A percentile compares a stretch with the other conserved stretches of the same genome.
phyloP scores from a whole-genome alignment of 208 protist genomes.

The Porcisia deanei region DNA sequence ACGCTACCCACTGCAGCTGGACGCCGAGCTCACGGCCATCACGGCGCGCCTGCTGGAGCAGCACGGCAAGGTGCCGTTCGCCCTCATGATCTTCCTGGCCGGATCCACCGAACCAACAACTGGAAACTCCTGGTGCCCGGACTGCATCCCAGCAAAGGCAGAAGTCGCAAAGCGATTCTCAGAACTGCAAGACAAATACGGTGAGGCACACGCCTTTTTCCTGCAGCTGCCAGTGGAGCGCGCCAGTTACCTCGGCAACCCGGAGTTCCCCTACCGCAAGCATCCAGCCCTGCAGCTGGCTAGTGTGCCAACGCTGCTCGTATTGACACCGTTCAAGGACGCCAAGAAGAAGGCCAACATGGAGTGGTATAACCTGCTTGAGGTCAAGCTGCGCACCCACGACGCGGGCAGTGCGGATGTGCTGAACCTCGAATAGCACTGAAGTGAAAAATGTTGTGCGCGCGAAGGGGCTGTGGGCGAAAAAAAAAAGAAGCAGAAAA shows the following conservation, averaged over 20 bases:
- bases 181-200: constrained; percentile 38
- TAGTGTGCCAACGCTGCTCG: constrained; percentile 55
- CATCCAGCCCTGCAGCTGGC: constrained; percentile 49
- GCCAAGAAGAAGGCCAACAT: constrained; percentile 25
- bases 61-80: constrained; percentile 20
- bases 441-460: neutral
- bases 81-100: constrained; percentile 60
- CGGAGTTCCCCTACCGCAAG: constrained; percentile 57
- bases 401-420: constrained; percentile 23
- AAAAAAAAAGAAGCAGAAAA: neutral
- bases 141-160: constrained; percentile 61
- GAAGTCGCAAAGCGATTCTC: constrained; percentile 43
- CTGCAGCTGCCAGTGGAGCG: constrained; percentile 69
- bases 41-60: constrained; percentile 25
- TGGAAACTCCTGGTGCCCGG: constrained; percentile 76
- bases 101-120: constrained; percentile 51
- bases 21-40: constrained; percentile 36
- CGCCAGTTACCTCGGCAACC: constrained; percentile 64
- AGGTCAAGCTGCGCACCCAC: constrained; percentile 46
- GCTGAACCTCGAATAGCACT: constrained; percentile 17
- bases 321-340: constrained; percentile 39
- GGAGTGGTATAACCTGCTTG: constrained; percentile 44
- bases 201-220: constrained; percentile 38
- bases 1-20: constrained; percentile 33
- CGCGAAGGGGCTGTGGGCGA: neutral